Evolutionary conservation across 768 basidiomycete species (phyloP).

Genomic region (Serendipita sp.): DNA sequence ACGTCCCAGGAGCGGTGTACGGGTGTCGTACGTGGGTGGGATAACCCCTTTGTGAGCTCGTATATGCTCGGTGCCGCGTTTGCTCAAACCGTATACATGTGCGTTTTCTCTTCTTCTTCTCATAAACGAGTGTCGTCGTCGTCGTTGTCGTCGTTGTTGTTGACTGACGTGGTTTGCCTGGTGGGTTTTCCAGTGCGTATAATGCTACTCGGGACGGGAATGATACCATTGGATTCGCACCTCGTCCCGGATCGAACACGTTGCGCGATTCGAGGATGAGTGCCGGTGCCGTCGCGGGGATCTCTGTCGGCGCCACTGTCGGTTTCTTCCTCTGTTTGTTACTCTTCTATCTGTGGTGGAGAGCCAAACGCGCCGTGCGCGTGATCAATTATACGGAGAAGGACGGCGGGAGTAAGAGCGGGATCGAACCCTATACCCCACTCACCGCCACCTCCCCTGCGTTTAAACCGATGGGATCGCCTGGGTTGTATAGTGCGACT

Average conservation of each 20-base stretch:
- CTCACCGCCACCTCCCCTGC: neutral
- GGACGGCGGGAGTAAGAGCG: neutral
- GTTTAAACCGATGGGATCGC: neutral
- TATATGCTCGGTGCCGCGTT: neutral
- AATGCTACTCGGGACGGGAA: neutral
- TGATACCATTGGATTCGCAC: neutral
- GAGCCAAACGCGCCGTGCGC: neutral
- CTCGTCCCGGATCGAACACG: neutral
- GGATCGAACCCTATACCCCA: neutral
- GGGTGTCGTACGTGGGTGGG: neutral
- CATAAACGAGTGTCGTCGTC: neutral
- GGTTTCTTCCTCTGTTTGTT: neutral
- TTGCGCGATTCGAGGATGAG: neutral
- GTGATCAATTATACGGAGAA: neutral
- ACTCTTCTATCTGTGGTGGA: neutral
- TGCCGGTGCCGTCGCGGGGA: neutral
- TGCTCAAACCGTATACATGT: slow-evolving; percentile 4
- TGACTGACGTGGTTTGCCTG: neutral
- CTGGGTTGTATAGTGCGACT: too few relatives aligned
- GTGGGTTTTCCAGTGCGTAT: neutral
- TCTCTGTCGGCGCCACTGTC: neutral
- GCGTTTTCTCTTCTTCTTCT: neutral
- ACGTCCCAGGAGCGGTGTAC: neutral
- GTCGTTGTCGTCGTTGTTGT: neutral
- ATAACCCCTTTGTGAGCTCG: neutral